Percentiles rank a stretch among this genome's conserved stretches.
Evolutionary conservation across 164 flowering plant species (phyloP).

Genomic region (Macadamia tetraphylla): DNA sequence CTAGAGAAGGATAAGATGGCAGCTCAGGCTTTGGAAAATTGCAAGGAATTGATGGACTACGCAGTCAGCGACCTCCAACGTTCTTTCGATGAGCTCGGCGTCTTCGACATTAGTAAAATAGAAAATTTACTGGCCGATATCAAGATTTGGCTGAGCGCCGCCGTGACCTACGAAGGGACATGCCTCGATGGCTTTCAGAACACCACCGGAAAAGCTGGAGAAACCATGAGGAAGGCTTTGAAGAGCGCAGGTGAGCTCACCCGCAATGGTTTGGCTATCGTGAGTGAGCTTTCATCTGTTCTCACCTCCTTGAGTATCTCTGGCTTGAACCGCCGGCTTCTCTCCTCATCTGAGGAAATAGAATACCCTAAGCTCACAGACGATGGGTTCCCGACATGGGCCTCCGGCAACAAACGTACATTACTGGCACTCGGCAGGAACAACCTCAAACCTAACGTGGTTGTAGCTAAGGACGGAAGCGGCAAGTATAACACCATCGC

Average conservation of each 20-base stretch:
- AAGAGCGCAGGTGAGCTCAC: constrained; percentile 29
- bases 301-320: constrained; percentile 17
- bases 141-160: constrained; percentile 41
- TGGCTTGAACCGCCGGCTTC: background rate
- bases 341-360: background rate
- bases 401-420: constrained; percentile 26
- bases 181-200: constrained; percentile 57
- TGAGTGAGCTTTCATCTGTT: constrained; percentile 22
- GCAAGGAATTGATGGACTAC: constrained; percentile 25
- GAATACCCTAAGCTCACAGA: background rate
- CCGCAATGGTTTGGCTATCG: constrained; percentile 56
- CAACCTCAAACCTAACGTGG: constrained; percentile 29
- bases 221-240: constrained; percentile 40
- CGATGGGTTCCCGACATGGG: constrained; percentile 36
- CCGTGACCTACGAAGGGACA: constrained; percentile 40
- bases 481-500: constrained; percentile 43
- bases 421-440: constrained; percentile 18
- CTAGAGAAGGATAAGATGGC: constrained; percentile 20
- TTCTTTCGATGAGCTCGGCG: constrained; percentile 18
- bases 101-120: constrained; percentile 8
- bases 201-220: constrained; percentile 28
- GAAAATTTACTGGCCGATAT: constrained; percentile 23
- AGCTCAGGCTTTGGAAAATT: constrained; percentile 26
- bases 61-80: constrained; percentile 29
- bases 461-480: constrained; percentile 59